A percentile compares a stretch with the other conserved stretches of the same genome.
Evolutionary conservation across 1,139 yeast species (phyloP).

Genomic region (Lodderomyces pseudojiufengensis): DNA sequence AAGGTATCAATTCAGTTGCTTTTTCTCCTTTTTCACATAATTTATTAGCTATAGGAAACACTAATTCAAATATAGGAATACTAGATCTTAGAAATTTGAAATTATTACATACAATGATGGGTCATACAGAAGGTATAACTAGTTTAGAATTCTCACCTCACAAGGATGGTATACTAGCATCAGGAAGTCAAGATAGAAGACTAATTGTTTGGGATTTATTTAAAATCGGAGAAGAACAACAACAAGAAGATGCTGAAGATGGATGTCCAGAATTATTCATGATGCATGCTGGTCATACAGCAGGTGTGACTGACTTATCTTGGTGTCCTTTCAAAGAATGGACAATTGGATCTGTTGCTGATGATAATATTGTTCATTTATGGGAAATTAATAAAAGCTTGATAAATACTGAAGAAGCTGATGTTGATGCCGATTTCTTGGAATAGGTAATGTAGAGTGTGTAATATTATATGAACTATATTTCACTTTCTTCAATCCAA

Average conservation of each 20-base stretch:
- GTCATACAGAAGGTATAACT: slow-evolving; percentile 69
- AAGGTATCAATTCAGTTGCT: slow-evolving; percentile 58
- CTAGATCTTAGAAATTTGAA: slow-evolving; percentile 54
- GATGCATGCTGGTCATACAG: slow-evolving; percentile 88
- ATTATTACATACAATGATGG: slow-evolving; percentile 66
- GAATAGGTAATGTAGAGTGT: no score
- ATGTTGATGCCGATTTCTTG: slow-evolving; percentile 5
- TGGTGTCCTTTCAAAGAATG: slow-evolving; percentile 71
- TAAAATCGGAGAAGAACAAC: slow-evolving; percentile 74
- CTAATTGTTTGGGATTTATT: slow-evolving; percentile 71
- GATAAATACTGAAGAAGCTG: slow-evolving; percentile 29
- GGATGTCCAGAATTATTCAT: slow-evolving; percentile 78
- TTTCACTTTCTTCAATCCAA: no score
- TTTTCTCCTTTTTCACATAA: slow-evolving; percentile 61
- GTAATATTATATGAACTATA: no score
- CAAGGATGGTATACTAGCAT: slow-evolving; percentile 66
- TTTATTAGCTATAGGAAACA: slow-evolving; percentile 64
- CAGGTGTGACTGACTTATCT: slow-evolving; percentile 66
- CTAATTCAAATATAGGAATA: slow-evolving; percentile 61
- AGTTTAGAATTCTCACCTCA: slow-evolving; percentile 70
- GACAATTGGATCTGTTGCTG: slow-evolving; percentile 72
- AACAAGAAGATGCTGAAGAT: slow-evolving; percentile 74
- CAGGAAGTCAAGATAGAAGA: slow-evolving; percentile 70
- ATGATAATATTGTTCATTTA: slow-evolving; percentile 71
- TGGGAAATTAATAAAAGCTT: slow-evolving; percentile 65